Evolutionary conservation across 352 stramenopile genomes (phyloP), one percentile per base, ranked within the genome.

Genomic region (Phytophthora megakarya): DNA sequence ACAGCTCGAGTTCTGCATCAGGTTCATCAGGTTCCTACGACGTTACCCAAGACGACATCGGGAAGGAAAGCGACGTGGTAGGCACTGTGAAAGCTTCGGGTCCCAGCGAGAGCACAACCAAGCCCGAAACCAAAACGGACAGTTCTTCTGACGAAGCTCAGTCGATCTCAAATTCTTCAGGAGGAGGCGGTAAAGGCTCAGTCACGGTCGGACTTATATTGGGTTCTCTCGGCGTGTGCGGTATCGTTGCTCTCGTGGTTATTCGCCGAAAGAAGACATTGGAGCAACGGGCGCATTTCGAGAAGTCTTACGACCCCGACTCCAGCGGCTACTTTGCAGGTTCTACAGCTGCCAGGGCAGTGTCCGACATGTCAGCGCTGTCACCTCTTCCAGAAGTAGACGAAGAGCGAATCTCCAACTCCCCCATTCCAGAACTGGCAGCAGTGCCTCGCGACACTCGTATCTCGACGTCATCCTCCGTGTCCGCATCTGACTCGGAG

Each of bases 231-330:
- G 74, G 62, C 12, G 61, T 72, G 11, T 83, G 78, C 23, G 79
- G 48, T 1, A 62, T 78, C 18, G 64, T 90, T 30, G 75, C 70
- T 21, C 57, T 81, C 42, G 78, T 92, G 33, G 72, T 88, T 13
- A 62, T 90, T 15, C 71, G 60, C 47, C 70, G 70, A 45, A 84
- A 86, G 68, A 87, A 85, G 66, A 80, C 58, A 1, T 69, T 90
- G 19, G 81, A 88, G 44, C 58, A 65, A 1, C 53, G 70, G 13
- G 63, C 84, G 1, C 49, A 78, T 42, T 73, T 79, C 21, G 59
- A 83, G 23, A 90, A 90, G 43, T 59, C 61, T 0, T 51, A 76
- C 9, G 77, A 74, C 6, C 77, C 75, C 0, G 35, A 73, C 13
- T 55, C 70, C 15, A 78, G 67, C 43, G 72, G 75, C 53, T 90